Evolutionary conservation across 805 yeast genomes (phyloP).

Genomic region (Cyberlindnera mycetangii): DNA sequence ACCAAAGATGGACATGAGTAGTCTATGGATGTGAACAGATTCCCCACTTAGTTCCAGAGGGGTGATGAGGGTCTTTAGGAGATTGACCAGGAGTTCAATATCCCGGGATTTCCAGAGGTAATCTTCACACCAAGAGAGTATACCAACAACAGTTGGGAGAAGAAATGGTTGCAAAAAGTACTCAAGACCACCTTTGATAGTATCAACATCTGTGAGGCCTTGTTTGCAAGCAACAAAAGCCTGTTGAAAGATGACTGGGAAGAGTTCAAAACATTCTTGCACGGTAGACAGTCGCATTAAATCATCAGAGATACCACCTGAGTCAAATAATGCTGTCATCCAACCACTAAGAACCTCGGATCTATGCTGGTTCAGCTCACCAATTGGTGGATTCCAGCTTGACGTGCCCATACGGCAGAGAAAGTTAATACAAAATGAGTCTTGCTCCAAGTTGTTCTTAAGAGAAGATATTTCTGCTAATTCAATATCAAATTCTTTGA

Average conservation of each 20-base stretch:
- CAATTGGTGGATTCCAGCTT: slow-evolving; percentile 26
- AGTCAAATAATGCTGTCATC: slow-evolving; percentile 78
- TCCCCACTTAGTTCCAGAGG: slow-evolving; percentile 46
- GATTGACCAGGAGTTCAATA: slow-evolving; percentile 34
- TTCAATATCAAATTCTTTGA: slow-evolving; percentile 36
- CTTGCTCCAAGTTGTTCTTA: slow-evolving; percentile 14
- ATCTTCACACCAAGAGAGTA: slow-evolving; percentile 47
- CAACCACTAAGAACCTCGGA: slow-evolving; percentile 55
- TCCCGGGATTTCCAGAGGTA: slow-evolving; percentile 35
- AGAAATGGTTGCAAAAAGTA: slow-evolving; percentile 82
- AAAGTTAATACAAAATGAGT: slow-evolving; percentile 33
- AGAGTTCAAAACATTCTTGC: slow-evolving; percentile 61
- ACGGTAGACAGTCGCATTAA: slow-evolving; percentile 63
- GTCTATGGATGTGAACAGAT: slow-evolving; percentile 40
- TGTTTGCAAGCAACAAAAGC: slow-evolving; percentile 58
- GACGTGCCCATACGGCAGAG: slow-evolving; percentile 29
- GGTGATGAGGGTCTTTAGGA: slow-evolving; percentile 39
- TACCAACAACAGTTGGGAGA: slow-evolving; percentile 52
- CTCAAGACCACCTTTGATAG: slow-evolving; percentile 75
- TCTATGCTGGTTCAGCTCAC: slow-evolving; percentile 22
- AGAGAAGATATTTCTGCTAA: slow-evolving; percentile 28
- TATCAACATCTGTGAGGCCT: slow-evolving; percentile 54
- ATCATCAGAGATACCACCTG: slow-evolving; percentile 84
- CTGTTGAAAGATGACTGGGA: slow-evolving; percentile 74
- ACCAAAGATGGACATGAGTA: slow-evolving; percentile 31